Percentiles rank a stretch among this genome's conserved stretches.
Evolutionary conservation across 106 monocot genomes (phyloP).

Genomic region (Dendrobium officinale): DNA sequence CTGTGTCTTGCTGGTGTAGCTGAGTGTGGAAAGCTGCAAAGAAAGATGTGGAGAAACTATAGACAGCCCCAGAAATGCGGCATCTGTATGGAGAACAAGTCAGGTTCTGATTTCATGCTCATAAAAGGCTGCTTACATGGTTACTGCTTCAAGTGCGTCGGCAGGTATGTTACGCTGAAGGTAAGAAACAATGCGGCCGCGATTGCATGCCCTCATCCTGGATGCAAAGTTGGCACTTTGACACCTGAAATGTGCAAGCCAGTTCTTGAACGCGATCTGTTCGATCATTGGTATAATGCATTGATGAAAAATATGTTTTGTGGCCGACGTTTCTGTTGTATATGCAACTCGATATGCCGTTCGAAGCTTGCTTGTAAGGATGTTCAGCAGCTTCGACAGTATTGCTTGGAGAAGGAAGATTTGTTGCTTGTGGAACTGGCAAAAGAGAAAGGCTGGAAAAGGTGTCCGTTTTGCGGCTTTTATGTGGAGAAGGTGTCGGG

Average conservation of each 20-base stretch:
- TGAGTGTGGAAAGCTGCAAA: too few species aligned
- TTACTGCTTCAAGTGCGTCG: slow-evolving; percentile 36
- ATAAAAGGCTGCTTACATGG: slow-evolving; percentile 24
- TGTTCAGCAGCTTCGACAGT: slow-evolving; percentile 8
- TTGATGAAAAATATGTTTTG: too few species aligned
- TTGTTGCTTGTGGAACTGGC: slow-evolving; percentile 34
- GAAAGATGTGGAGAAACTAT: too few species aligned
- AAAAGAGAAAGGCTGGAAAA: slow-evolving; percentile 29
- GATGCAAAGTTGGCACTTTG: slow-evolving; percentile 23
- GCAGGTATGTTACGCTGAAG: neutral
- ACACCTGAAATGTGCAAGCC: slow-evolving; percentile 31
- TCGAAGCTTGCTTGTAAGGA: slow-evolving; percentile 13
- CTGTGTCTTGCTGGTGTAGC: too few species aligned
- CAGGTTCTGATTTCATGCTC: neutral
- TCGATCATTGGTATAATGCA: slow-evolving; percentile 25
- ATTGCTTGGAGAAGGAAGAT: slow-evolving; percentile 31
- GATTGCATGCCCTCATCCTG: too few species aligned
- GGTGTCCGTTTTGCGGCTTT: slow-evolving; percentile 47
- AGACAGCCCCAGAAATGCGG: neutral
- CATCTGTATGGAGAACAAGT: slow-evolving; percentile 40
- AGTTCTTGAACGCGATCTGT: slow-evolving; percentile 17
- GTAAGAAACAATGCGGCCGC: too few species aligned
- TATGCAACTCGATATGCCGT: too few species aligned
- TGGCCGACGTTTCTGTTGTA: too few species aligned
- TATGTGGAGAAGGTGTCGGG: slow-evolving; percentile 52